Conservation (phyloP, 1,139 yeast species). For the Suhomyces guaymorum region DNA sequence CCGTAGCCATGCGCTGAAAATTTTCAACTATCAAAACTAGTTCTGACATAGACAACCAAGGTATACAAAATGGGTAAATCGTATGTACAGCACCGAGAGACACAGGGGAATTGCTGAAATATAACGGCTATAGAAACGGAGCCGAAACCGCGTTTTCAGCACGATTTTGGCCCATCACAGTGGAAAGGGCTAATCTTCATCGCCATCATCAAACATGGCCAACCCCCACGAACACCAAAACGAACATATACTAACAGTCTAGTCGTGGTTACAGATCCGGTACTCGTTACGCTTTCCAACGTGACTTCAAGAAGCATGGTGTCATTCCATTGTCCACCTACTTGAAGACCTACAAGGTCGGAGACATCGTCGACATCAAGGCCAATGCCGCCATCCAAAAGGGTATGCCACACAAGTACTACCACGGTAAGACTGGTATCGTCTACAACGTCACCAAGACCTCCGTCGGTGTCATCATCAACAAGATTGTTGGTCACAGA, state of each 20-base stretch:
- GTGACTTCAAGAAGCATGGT: conserved; percentile 99
- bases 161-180: too few species aligned
- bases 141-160: too few species aligned
- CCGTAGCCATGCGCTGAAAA: conserved; percentile 4
- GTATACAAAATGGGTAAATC: conserved; percentile 72
- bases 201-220: too few species aligned
- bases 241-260: conserved; percentile 14
- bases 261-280: conserved; percentile 99
- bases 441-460: conserved; percentile 98
- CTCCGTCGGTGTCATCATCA: conserved; percentile 95
- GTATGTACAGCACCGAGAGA: conserved; percentile 44
- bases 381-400: conserved; percentile 99
- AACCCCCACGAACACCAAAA: too few species aligned
- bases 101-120: background rate
- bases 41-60: conserved; percentile 1
- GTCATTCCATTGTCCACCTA: conserved; percentile 90
- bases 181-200: too few species aligned
- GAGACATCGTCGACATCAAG: conserved; percentile 98
- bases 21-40: conserved; percentile 5
- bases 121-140: too few species aligned
- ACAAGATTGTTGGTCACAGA: conserved; percentile 99
- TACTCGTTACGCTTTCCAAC: conserved; percentile 99
- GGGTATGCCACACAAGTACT: conserved; percentile 99
- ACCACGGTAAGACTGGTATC: conserved; percentile 99
- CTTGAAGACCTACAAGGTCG: conserved; percentile 97